phyloP scores from a whole-genome alignment of 1,284 basidiomycete genomes.

The Boletus putidus region DNA sequence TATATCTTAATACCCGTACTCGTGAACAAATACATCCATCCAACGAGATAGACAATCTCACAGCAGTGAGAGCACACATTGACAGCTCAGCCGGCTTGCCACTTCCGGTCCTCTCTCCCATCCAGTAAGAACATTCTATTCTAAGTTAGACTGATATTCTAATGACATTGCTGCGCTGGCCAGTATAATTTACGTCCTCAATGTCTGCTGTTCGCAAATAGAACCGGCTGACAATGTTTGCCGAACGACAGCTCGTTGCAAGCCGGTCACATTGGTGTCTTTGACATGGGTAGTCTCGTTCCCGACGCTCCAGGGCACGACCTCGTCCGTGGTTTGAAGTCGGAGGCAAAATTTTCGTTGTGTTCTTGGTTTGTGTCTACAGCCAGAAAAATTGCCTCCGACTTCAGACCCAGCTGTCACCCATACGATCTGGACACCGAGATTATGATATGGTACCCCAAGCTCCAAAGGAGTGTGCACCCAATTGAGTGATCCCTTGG shows the following conservation, averaged over 20 bases:
- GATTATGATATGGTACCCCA: not conserved
- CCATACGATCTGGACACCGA: no score
- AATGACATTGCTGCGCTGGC: not conserved
- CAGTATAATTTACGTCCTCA: not conserved
- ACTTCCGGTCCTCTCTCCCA: no score
- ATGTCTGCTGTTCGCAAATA: not conserved
- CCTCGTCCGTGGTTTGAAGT: no score
- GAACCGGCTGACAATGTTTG: not conserved
- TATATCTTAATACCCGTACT: not conserved
- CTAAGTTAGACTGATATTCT: not conserved
- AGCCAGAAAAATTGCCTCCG: no score
- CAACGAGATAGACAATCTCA: no score
- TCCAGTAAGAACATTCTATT: not conserved
- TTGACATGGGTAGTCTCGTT: not conserved
- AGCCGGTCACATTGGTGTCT: not conserved
- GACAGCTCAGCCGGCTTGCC: no score
- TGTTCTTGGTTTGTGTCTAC: no score
- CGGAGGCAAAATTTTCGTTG: no score
- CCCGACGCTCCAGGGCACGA: no score
- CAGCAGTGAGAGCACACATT: no score
- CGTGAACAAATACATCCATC: no score
- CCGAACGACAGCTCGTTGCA: not conserved
- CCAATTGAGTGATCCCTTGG: constrained; percentile 6
- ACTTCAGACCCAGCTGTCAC: no score
- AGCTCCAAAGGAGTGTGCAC: not conserved